phyloP scores from a whole-genome alignment of 2,329 filamentous ascomycete species.

The Exophiala phaeomuriformis region DNA sequence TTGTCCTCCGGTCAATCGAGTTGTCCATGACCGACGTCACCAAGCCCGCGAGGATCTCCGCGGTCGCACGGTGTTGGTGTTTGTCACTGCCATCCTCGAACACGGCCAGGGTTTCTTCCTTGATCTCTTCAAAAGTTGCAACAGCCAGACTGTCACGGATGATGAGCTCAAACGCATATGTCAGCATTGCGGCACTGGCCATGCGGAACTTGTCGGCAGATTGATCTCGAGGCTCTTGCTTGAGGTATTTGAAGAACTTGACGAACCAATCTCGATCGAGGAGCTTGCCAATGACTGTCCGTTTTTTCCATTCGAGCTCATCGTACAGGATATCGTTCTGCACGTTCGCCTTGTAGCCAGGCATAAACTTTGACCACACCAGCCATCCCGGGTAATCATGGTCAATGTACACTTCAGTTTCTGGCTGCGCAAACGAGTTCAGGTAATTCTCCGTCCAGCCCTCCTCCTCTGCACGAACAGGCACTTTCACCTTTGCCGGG shows the following conservation, averaged over 20 bases:
- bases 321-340: slow-evolving; percentile 65
- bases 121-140: slow-evolving; percentile 79
- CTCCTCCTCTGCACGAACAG: slow-evolving; percentile 65
- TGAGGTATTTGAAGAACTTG: slow-evolving; percentile 84
- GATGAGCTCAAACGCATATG: slow-evolving; percentile 85
- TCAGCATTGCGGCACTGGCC: slow-evolving; percentile 75
- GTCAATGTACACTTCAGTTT: slow-evolving; percentile 83
- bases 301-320: slow-evolving; percentile 64
- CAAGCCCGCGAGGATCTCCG: slow-evolving; percentile 84
- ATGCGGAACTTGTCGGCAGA: slow-evolving; percentile 81
- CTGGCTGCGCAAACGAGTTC: slow-evolving; percentile 65
- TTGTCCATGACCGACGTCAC: slow-evolving; percentile 75
- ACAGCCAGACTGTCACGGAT: slow-evolving; percentile 64
- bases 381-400: slow-evolving; percentile 92
- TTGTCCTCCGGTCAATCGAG: slow-evolving; percentile 62
- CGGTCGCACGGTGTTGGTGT: slow-evolving; percentile 91
- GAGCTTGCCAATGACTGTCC: slow-evolving; percentile 70
- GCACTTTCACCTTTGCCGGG: slow-evolving; percentile 66
- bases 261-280: slow-evolving; percentile 80
- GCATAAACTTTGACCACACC: slow-evolving; percentile 85
- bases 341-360: slow-evolving; percentile 67
- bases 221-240: slow-evolving; percentile 85
- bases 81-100: slow-evolving; percentile 94
- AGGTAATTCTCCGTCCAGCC: slow-evolving; percentile 75
- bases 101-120: slow-evolving; percentile 66